Evolutionary conservation across 2,329 filamentous ascomycete species (phyloP), one percentile per base, ranked within the genome.

Genomic region (Exophiala bonariae): DNA sequence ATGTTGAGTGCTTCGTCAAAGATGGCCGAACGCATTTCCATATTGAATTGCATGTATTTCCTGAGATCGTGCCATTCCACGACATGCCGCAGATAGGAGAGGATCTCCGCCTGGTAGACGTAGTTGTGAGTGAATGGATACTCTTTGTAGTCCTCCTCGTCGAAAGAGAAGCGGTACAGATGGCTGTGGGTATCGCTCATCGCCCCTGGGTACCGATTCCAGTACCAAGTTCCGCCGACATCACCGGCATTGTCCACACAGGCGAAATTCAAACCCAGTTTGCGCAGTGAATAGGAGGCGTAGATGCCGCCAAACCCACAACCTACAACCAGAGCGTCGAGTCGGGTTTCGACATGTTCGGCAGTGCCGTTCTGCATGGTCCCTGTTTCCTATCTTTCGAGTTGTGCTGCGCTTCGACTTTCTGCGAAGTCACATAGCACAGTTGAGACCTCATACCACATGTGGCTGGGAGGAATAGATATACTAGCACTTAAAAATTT

Each of bases 241-340:
- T 74, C 71, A 5, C 69, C 66, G 4, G 73, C 79, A 0, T 75
- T 74, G 49, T 83, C 80, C 50, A 75, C 76, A 14, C 81, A 66
- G 20, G 71, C 68, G 2, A 68, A 63, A 6, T 72, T 74, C 16
- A 74, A 60, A 1, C 78, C 78, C 7, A 67, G 65, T 8, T 79
- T 71, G 2, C 76, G 72, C 9, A 80, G 69, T 0, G 71, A 70
- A 52, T 79, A 73, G 22, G 79, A 70, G 63, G 73, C 72, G 47
- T 75, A 79, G 22, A 78, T 63, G n/a, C 76, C 76, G 23, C 72
- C 54, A 38, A 62, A 61, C 4, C 63, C 62, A 4, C 60, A 61
- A 23, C 63, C 63, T 5, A 64, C 55, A 33, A 57, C 47, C 31
- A 62, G 51, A 14, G 55, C 59, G 53, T 65, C 63, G 23, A 26